Percentiles rank a stretch among this genome's conserved stretches.
Evolutionary conservation across 331 rosid species (phyloP).

Genomic region (Dryas integrifolia): DNA sequence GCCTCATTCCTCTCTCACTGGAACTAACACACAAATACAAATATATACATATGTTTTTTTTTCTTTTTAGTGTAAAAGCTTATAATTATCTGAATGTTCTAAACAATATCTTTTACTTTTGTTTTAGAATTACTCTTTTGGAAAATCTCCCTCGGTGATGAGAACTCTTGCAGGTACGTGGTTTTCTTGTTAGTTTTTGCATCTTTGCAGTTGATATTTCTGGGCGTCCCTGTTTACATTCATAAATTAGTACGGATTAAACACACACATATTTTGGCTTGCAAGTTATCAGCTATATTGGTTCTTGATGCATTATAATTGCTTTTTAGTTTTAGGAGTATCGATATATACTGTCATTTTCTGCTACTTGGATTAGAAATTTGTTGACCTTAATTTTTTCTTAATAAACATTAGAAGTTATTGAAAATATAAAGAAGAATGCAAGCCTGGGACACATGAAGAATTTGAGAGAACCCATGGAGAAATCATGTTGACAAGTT

Average conservation of each 20-base stretch:
- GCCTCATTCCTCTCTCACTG: no score
- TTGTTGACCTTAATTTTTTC: neutral
- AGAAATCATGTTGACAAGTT: neutral
- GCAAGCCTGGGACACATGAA: neutral
- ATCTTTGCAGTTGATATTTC: conserved; percentile 12
- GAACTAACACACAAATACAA: no score
- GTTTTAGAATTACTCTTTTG: conserved; percentile 81
- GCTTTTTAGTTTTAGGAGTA: neutral
- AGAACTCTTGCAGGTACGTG: conserved; percentile 89
- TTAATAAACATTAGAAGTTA: neutral
- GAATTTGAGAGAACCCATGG: neutral
- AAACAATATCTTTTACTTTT: neutral
- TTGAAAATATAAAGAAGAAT: neutral
- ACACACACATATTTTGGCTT: conserved; percentile 5
- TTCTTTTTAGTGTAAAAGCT: no score
- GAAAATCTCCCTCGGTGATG: conserved; percentile 88
- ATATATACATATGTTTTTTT: no score
- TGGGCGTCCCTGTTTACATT: neutral
- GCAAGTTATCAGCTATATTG: conserved; percentile 10
- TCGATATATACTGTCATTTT: neutral
- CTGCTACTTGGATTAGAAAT: neutral
- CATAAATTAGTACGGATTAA: neutral
- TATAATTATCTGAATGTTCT: neutral
- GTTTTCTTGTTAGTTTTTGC: conserved; percentile 32
- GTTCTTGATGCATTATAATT: neutral